A percentile compares a stretch with the other conserved stretches of the same genome.
Evolutionary conservation across 305 asterid genomes (phyloP).

Genomic region (Fraxinus sp.): DNA sequence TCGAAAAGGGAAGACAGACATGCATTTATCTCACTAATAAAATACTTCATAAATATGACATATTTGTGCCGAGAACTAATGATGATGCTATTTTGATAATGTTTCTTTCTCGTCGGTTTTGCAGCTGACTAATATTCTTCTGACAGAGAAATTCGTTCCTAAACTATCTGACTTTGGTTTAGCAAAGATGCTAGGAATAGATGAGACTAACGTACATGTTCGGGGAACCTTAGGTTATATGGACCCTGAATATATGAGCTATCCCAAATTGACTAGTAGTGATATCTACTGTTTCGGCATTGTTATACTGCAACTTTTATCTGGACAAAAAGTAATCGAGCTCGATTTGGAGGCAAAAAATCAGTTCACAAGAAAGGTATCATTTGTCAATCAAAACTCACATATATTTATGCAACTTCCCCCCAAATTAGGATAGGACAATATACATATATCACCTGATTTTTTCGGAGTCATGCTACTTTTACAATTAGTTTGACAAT

Average conservation of each 20-base stretch:
- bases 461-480: too few species aligned
- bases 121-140: slow-evolving; percentile 79
- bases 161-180: slow-evolving; percentile 83
- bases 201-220: slow-evolving; percentile 76
- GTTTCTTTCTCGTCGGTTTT: not conserved
- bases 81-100: not conserved
- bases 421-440: not conserved
- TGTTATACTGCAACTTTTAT: slow-evolving; percentile 70
- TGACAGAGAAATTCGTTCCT: slow-evolving; percentile 56
- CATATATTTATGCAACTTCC: not conserved
- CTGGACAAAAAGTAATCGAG: slow-evolving; percentile 72
- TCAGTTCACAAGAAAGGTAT: slow-evolving; percentile 77
- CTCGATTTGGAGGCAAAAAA: slow-evolving; percentile 76
- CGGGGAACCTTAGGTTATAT: slow-evolving; percentile 77
- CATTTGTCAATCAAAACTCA: not conserved
- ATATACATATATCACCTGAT: not conserved
- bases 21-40: not conserved
- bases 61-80: not conserved
- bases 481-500: too few species aligned
- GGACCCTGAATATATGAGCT: slow-evolving; percentile 94
- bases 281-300: slow-evolving; percentile 82
- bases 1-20: not conserved
- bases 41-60: not conserved
- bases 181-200: slow-evolving; percentile 69
- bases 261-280: slow-evolving; percentile 71